Evolutionary conservation across 345 rosid species (phyloP).

Genomic region (Eucalyptus cladocalyx): DNA sequence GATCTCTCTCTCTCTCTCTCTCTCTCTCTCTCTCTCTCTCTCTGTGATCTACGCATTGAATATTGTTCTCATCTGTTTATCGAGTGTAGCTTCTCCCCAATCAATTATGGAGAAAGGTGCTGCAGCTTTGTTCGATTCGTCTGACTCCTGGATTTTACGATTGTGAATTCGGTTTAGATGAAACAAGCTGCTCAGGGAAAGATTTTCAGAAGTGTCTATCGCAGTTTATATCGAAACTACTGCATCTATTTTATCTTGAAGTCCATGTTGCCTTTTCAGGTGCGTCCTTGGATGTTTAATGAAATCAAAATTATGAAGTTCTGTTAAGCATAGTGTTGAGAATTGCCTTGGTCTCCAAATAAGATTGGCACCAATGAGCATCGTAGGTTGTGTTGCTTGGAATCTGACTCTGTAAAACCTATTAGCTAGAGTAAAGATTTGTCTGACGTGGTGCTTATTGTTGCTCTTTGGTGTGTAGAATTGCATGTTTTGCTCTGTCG

Average conservation of each 20-base stretch:
- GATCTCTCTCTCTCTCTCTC: background rate
- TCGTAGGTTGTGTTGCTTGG: background rate
- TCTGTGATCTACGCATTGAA: background rate
- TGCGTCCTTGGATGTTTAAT: background rate
- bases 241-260: background rate
- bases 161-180: no score
- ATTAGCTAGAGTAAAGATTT: no score
- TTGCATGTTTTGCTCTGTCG: no score
- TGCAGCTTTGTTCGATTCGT: background rate
- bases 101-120: background rate
- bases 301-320: background rate
- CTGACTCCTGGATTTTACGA: no score
- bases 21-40: no score
- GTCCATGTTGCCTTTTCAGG: background rate
- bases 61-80: background rate
- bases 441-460: no score
- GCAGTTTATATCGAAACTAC: background rate
- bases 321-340: background rate
- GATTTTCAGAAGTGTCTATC: background rate
- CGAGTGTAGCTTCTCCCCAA: background rate
- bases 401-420: rapidly evolving
- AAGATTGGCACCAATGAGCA: no score
- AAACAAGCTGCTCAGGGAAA: background rate
- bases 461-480: no score
- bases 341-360: background rate